Percentiles rank a stretch among this genome's conserved stretches.
These are phyloP conservation scores for Trichoderma pleuroti DNA, from an alignment of 2,329 filamentous ascomycete species.

Conservation along the genomic window DNA sequence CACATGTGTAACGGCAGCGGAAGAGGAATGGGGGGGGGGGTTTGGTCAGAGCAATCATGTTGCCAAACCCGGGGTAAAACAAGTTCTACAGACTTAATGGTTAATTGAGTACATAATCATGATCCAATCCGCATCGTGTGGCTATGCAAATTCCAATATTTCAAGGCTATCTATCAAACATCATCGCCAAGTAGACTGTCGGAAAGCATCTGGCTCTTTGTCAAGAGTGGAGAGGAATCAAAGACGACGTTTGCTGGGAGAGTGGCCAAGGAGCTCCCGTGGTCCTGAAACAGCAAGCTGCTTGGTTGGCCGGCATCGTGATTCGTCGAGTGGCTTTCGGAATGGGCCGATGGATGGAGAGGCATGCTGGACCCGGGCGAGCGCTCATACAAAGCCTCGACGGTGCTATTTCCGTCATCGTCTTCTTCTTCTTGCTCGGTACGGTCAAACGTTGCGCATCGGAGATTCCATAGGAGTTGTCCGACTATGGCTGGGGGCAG, in stretches of 20 bases:
- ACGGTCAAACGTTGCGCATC: constrained; percentile 45
- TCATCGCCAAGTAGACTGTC: constrained; percentile 43
- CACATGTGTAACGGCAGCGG: neutral
- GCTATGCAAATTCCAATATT: constrained; percentile 38
- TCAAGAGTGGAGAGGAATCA: constrained; percentile 45
- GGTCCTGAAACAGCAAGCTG: constrained; percentile 29
- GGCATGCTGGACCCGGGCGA: neutral
- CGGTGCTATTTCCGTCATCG: neutral
- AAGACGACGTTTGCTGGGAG: constrained; percentile 19
- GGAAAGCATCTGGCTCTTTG: constrained; percentile 52
- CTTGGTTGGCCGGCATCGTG: constrained; percentile 17
- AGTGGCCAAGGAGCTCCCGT: constrained; percentile 22
- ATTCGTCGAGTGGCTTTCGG: neutral
- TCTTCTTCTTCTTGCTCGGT: neutral
- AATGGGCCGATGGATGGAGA: neutral
- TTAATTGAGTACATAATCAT: neutral
- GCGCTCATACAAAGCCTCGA: neutral
- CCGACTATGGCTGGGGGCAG: constrained; percentile 56
- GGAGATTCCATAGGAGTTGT: constrained; percentile 56
- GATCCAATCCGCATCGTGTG: constrained; percentile 19
- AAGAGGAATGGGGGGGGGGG: neutral
- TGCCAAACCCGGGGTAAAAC: neutral
- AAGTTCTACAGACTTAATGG: neutral
- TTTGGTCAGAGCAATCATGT: neutral
- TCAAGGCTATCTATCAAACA: constrained; percentile 27